Base-by-base conservation (phyloP, 2,329 filamentous ascomycete genomes). In the Trichothecium roseum region DNA sequence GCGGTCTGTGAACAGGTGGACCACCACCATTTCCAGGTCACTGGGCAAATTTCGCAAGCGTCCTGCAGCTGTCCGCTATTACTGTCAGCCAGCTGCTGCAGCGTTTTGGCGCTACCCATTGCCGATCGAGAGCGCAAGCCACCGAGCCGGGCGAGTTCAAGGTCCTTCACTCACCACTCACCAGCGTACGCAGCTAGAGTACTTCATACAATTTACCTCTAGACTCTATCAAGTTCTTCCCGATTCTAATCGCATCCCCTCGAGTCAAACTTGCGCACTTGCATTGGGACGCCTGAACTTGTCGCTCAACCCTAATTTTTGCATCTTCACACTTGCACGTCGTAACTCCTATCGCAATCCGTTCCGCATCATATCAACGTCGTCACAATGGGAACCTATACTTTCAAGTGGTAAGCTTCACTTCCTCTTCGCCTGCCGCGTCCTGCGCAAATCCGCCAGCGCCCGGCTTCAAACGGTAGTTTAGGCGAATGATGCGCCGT, bases 331-430 rank as follows among this genome's bases (percentile, higher is more conserved):
- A n/a, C n/a, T n/a, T n/a, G n/a, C n/a, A n/a, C n/a, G n/a, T n/a
- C n/a, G n/a, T n/a, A n/a, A n/a, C n/a, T n/a, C n/a, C 39, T 26
- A 32, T 37, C 38, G 20, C 45, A 41, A 20, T 37, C 37, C 26
- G 20, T 37, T 35, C 34, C 27, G 35, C 40, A 37, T 33, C 42
- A 35, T 39, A 38, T 38, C 37, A 40, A 46, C 47, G 39, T 47
- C 40, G 39, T 45, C 50, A 62, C 52, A 45, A 80, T 81, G 75
- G 77, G 74, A 51, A 79, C 65, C 62, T 81, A 75, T 54, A 75
- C 75, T 34, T 83, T 83, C 65, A 78, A 71, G 57, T 83, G 78
- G 78, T 83, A 62, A 62, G 76, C 56, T 28, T 27, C 37, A 42
- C 37, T 35, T 22, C 43, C 41, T 40, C 41, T 39, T 39, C 36